phyloP scores from a whole-genome alignment of 148 eudicot genomes.

The Persicaria tinctoria region DNA sequence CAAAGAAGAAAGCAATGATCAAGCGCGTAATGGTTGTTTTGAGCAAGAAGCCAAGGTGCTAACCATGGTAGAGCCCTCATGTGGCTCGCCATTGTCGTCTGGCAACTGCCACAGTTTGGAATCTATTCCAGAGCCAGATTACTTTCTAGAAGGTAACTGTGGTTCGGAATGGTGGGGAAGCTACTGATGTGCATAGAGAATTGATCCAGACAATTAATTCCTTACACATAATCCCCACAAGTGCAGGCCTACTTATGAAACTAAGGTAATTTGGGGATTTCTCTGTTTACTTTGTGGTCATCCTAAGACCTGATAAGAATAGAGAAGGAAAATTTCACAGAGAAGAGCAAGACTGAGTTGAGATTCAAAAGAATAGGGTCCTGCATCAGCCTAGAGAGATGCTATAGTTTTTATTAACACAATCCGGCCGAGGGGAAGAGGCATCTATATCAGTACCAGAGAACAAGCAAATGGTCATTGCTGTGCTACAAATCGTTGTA shows the following conservation, averaged over 20 bases:
- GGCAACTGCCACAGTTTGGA: constrained; percentile 8
- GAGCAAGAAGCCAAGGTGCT: background rate
- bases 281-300: background rate
- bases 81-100: constrained; percentile 7
- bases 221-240: background rate
- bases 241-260: background rate
- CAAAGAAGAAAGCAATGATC: background rate
- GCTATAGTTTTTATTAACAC: background rate
- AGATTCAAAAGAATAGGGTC: background rate
- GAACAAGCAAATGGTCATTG: background rate
- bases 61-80: background rate
- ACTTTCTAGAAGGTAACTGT: background rate
- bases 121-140: constrained; percentile 4
- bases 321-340: too few relatives aligned
- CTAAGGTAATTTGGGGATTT: background rate
- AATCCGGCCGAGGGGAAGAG: background rate
- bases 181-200: background rate
- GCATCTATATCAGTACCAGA: background rate
- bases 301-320: background rate
- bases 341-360: background rate
- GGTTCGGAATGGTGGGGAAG: constrained; percentile 8
- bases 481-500: background rate
- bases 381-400: background rate
- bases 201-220: background rate
- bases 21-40: background rate